Evolutionary conservation across 1,284 basidiomycete species (phyloP), one percentile per base, ranked within the genome.

Genomic region (Phellopilus nigrolimitatus): DNA sequence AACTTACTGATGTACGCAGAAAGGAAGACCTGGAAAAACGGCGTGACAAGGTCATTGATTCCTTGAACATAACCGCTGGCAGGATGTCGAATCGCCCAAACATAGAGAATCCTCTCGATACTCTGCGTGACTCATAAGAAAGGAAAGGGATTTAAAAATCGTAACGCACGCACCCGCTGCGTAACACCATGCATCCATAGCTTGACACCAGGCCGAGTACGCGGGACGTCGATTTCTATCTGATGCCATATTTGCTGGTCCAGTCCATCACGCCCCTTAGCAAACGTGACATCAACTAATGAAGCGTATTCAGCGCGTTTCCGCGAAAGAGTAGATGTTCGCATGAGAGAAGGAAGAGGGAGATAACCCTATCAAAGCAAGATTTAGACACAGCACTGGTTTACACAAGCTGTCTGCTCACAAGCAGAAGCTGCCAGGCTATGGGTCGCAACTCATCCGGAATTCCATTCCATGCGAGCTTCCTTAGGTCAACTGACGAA

Each of bases 241-340:
- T 97, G 94, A 69, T 97, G 94, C 95, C 95, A 97, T 64, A 97
- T 94, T 69, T 90, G 88, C 62, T 93, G 91, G 67, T 97, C 94
- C 15, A 94, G 75, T 0, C 85, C 82, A 45, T 86, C 83, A 21
- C 81, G 78, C 51, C 91, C 93, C 42, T 88, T 79, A 8, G 88
- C 82, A 64, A 99, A 98, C n/a, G 95, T 88, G 15, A 95, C 75
- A 59, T 92, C 82, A 3, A 97, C 95, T 49, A 97, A 79, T 19
- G 88, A 88, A 9, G 80, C 78, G 64, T 99, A 99, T 68, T 99
- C 95, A 58, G 85, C 82, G 43, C 95, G 82, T 71, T 99, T 99
- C 37, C 95, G 79, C 28, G 83, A 76, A 12, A 99, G 75, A 0
- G 90, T 91, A 0, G 82, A 71, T 13, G 82, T 65, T 8, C 95